Percentiles rank a stretch among this genome's conserved stretches.
These are phyloP conservation scores for Suillus tomentosus DNA, from an alignment of 768 basidiomycete species.

Conservation along the genomic window DNA sequence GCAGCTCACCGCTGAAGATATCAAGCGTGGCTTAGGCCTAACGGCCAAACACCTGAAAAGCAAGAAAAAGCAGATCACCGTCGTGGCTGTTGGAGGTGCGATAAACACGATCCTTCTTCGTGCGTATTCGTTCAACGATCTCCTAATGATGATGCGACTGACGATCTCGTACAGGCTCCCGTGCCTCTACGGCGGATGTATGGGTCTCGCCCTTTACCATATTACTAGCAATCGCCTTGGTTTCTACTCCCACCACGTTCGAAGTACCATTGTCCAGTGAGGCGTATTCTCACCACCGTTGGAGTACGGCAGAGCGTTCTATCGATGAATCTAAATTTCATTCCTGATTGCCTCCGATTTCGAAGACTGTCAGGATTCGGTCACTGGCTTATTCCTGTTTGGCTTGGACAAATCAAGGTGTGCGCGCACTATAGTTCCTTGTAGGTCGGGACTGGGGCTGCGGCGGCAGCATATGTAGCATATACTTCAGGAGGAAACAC, in stretches of 20 bases:
- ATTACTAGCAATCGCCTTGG: neutral
- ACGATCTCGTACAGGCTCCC: neutral
- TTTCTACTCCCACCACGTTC: constrained; percentile 3
- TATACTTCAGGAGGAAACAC: neutral
- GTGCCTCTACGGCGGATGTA: neutral
- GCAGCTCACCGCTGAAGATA: neutral
- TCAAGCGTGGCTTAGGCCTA: neutral
- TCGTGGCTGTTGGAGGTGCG: neutral
- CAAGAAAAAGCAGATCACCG: neutral
- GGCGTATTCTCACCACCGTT: neutral
- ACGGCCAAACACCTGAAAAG: neutral
- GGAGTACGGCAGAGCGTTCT: neutral
- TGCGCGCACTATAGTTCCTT: too few species aligned
- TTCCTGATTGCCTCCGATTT: neutral
- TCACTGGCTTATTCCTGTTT: neutral
- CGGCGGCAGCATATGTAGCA: neutral
- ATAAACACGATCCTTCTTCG: neutral
- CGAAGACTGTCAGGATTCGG: neutral
- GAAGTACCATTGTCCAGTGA: too few species aligned
- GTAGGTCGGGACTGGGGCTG: neutral
- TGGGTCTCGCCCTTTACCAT: neutral
- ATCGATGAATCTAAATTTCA: neutral
- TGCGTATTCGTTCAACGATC: neutral
- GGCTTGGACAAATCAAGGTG: neutral
- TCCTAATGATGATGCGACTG: neutral